Conservation (phyloP, 2,329 filamentous ascomycete genomes). For the Xylaria sp. region DNA sequence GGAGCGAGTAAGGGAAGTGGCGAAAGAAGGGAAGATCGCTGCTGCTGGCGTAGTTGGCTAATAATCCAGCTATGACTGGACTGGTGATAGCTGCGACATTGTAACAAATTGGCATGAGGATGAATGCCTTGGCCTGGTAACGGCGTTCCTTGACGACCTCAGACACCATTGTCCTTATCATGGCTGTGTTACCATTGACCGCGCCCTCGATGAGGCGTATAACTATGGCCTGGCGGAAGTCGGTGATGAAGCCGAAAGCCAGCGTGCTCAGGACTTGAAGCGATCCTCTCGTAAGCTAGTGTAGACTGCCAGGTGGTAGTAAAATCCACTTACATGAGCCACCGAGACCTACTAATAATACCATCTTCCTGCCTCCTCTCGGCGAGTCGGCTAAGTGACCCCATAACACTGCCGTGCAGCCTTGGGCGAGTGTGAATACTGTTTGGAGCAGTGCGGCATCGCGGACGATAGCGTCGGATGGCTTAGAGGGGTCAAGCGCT, state of each 20-base stretch:
- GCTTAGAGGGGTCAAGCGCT: constrained; percentile 19
- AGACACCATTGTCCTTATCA: constrained; percentile 24
- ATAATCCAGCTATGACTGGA: constrained; percentile 16
- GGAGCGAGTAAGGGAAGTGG: constrained; percentile 15
- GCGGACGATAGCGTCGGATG: constrained; percentile 18
- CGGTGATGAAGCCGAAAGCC: constrained; percentile 20
- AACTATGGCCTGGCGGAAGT: constrained; percentile 20
- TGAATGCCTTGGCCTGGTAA: constrained; percentile 21
- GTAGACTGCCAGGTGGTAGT: neutral
- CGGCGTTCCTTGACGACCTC: constrained; percentile 23
- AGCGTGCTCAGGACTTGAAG: constrained; percentile 20
- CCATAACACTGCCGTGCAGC: constrained; percentile 22
- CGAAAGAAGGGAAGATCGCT: constrained; percentile 20
- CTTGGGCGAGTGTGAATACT: constrained; percentile 22
- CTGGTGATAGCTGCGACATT: constrained; percentile 16
- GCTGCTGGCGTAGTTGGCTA: constrained; percentile 7
- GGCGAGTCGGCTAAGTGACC: constrained; percentile 20
- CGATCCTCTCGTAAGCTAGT: neutral
- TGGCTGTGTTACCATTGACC: constrained; percentile 19
- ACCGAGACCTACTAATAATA: constrained; percentile 16
- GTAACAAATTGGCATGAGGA: constrained; percentile 23
- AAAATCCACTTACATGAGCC: constrained; percentile 18
- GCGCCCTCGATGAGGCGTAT: constrained; percentile 21
- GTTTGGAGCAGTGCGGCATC: constrained; percentile 24
- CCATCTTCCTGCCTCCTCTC: constrained; percentile 19